phyloP scores from a whole-genome alignment of 2,329 filamentous ascomycete genomes.

The Trichoderma cornu-damae region DNA sequence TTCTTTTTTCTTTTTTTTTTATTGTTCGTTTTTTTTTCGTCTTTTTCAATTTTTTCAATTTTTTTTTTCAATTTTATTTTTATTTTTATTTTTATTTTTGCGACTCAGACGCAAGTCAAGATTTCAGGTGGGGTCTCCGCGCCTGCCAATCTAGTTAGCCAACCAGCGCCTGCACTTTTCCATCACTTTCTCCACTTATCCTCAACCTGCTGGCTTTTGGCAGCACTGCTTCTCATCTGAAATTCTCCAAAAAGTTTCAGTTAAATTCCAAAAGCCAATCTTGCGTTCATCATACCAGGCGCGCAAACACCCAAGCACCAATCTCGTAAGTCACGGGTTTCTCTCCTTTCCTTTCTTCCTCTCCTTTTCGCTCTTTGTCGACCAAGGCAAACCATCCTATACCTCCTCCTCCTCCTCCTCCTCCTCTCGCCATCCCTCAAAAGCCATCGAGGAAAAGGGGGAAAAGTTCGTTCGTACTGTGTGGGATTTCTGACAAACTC shows the following conservation, averaged over 20 bases:
- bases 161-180: constrained; percentile 11
- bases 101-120: constrained; percentile 14
- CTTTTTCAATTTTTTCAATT: no score
- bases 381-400: background rate
- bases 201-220: background rate
- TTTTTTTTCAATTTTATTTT: background rate
- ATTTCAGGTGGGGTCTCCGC: constrained; percentile 3
- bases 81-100: background rate
- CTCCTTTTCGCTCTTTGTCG: background rate
- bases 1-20: no score
- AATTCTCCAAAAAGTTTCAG: background rate
- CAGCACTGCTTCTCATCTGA: constrained; percentile 5
- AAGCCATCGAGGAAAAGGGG: no score
- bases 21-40: no score
- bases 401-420: background rate
- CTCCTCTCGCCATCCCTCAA: background rate
- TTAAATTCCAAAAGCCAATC: background rate
- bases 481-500: background rate
- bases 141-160: background rate
- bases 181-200: background rate
- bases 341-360: background rate
- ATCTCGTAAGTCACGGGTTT: background rate
- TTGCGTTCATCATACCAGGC: background rate
- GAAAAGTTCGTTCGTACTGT: background rate
- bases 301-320: background rate